phyloP scores from a whole-genome alignment of 2,329 filamentous ascomycete species.

The Alternaria gansuensis region DNA sequence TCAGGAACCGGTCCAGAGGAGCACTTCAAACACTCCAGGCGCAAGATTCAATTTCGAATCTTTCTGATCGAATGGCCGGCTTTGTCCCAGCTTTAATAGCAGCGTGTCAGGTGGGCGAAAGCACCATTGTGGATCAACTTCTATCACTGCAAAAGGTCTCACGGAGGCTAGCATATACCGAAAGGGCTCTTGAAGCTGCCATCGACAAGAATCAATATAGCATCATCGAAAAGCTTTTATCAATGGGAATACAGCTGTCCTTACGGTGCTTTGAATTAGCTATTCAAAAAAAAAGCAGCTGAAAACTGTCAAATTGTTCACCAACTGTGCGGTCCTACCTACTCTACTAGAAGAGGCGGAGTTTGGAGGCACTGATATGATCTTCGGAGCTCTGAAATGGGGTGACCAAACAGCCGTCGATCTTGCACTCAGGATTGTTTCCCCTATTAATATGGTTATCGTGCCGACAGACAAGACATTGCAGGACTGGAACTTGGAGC shows the following conservation, averaged over 20 bases:
- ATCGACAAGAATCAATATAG: neutral
- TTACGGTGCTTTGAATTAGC: neutral
- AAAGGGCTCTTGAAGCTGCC: neutral
- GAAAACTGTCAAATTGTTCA: neutral
- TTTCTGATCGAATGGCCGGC: neutral
- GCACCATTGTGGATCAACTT: neutral
- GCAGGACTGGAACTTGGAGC: neutral
- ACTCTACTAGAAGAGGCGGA: no score
- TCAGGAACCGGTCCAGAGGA: neutral
- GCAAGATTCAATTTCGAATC: neutral
- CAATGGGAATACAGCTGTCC: neutral
- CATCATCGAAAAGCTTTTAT: neutral
- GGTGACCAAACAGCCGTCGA: neutral
- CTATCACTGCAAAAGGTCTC: no score
- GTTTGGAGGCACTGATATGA: no score
- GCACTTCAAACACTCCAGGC: neutral
- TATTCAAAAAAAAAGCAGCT: neutral
- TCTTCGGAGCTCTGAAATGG: neutral
- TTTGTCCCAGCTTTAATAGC: neutral
- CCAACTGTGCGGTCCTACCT: neutral
- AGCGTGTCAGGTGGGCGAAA: neutral
- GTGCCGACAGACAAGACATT: no score
- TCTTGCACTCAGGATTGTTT: fast-evolving
- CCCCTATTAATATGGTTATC: neutral
- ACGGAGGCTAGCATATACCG: neutral